A percentile compares a stretch with the other conserved stretches of the same genome.
These are phyloP conservation scores for Solanum arcanum DNA, from an alignment of 257 asterid species.

Conservation along the genomic window DNA sequence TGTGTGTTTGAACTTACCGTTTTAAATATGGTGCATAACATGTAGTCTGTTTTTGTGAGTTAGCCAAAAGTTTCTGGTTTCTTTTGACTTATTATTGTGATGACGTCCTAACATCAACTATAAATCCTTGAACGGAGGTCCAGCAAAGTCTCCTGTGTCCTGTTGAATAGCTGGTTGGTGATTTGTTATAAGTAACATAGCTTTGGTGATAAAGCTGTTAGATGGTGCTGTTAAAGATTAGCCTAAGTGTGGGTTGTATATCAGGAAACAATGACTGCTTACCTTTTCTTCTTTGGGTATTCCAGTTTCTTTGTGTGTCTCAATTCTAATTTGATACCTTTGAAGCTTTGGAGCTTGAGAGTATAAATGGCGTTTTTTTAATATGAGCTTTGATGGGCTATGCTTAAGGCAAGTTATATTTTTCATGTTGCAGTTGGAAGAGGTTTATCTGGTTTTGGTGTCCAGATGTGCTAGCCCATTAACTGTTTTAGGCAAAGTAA, in stretches of 20 bases:
- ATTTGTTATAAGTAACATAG: background rate
- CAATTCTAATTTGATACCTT: background rate
- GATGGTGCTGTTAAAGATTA: background rate
- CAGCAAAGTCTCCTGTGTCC: background rate
- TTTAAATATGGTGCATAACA: background rate
- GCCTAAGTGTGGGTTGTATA: background rate
- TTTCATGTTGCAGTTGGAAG: background rate
- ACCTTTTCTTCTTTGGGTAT: background rate
- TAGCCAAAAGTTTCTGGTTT: too few species aligned
- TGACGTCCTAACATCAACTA: background rate
- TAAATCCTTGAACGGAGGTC: background rate
- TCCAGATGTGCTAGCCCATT: background rate
- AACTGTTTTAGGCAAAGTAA: background rate
- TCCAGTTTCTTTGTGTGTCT: background rate
- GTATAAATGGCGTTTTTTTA: background rate
- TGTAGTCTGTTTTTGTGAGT: too few species aligned
- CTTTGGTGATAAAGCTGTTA: background rate
- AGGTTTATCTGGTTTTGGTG: background rate
- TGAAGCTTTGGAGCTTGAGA: background rate
- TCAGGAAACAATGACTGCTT: background rate
- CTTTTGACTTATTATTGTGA: too few species aligned
- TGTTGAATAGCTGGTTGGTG: background rate
- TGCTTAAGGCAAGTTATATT: background rate
- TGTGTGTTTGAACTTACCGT: background rate
- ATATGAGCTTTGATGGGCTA: background rate